phyloP scores from a whole-genome alignment of 2,329 filamentous ascomycete species.

The Cercospora berteroae region DNA sequence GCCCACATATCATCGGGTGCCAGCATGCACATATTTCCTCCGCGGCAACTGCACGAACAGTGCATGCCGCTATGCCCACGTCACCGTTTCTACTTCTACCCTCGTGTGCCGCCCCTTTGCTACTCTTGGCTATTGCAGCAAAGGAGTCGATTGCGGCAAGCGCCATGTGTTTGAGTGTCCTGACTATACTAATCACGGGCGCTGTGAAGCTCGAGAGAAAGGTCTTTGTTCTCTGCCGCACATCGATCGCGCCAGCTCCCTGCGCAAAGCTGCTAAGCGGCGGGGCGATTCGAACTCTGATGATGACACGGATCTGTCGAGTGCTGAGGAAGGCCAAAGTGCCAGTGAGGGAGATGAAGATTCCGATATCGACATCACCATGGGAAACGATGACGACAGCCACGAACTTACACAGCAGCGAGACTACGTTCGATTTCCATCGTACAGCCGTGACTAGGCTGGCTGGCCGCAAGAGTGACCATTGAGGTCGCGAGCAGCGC shows the following conservation, averaged over 20 bases:
- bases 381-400: conserved; percentile 38
- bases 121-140: conserved; percentile 81
- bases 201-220: conserved; percentile 65
- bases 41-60: conserved; percentile 86
- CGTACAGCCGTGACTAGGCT: background rate
- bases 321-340: conserved; percentile 66
- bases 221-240: conserved; percentile 78
- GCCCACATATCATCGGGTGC: conserved; percentile 75
- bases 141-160: conserved; percentile 72
- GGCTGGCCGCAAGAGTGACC: background rate
- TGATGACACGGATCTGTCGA: conserved; percentile 62
- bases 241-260: conserved; percentile 80
- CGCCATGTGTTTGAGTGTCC: conserved; percentile 87
- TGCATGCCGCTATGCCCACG: conserved; percentile 83
- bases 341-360: conserved; percentile 49
- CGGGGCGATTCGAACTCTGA: conserved; percentile 39
- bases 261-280: conserved; percentile 57
- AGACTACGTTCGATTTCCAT: conserved; percentile 51
- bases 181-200: conserved; percentile 87
- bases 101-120: conserved; percentile 83
- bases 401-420: conserved; percentile 54
- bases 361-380: conserved; percentile 49
- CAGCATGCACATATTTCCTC: conserved; percentile 85
- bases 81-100: conserved; percentile 71
- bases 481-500: background rate